Base-by-base conservation (phyloP, 768 basidiomycete genomes). In the Termitomyces sp. region DNA sequence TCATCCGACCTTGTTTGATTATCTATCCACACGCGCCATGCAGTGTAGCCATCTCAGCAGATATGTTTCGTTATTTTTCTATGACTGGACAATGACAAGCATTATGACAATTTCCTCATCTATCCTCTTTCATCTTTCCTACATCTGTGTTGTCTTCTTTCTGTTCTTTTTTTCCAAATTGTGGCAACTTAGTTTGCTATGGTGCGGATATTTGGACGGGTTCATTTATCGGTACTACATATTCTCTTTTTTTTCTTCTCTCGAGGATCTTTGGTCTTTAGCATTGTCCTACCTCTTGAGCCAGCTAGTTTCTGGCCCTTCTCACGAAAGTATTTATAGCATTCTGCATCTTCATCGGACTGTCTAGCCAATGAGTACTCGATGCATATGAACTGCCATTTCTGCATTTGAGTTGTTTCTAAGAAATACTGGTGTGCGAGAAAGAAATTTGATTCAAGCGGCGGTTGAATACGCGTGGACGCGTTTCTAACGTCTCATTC, bases 381-480 rank as follows among this genome's bases (percentile, higher is more conserved):
- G 28, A 53, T 53, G 38, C 51, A 40, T 42, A 30, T 35, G 20
- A 49, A 8, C 4, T 22, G 22, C 10, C 9, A 44, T 14, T 24
- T 44, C 5, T n/a, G 8, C 4, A n/a, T 22, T 20, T 20, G n/a
- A 42, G 9, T 28, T 14, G 12, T 14, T 13, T 14, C 35, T 36
- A 16, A 36, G 35, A 36, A 16, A 12, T n/a, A 33, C 8, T 5
- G 6, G 14, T 6, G 44, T 22, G 26, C 26, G 20, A 8, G 10
- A 14, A 18, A 56, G 46, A 58, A 60, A 53, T 61, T 63, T 60
- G 47, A 51, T 63, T 63, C 61, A 61, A 64, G 64, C 62, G 64
- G 58, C 63, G 64, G 60, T 61, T 57, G 54, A 67, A 65, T 62
- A 62, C 66, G 64, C 64, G 64, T 64, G 53, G 47, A 65, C 66